phyloP scores from a whole-genome alignment of 805 yeast species.

The Candida jianshihensis region DNA sequence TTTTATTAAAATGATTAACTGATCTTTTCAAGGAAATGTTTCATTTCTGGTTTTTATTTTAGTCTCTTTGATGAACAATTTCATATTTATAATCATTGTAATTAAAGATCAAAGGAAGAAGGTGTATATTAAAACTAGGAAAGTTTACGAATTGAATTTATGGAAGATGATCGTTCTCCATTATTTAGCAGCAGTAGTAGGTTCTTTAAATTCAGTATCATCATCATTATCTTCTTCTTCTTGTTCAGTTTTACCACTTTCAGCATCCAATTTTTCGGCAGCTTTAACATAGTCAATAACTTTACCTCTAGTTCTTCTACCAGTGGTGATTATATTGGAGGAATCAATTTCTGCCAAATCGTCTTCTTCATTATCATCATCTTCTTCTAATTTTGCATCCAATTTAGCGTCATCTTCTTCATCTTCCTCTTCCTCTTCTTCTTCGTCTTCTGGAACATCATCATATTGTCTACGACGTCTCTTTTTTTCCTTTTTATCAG shows the following conservation, averaged over 20 bases:
- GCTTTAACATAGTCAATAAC: constrained; percentile 81
- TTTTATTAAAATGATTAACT: too few relatives aligned
- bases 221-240: constrained; percentile 43
- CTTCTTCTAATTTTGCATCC: constrained; percentile 34
- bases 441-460: constrained; percentile 51
- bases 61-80: too few relatives aligned
- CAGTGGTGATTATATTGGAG: constrained; percentile 74
- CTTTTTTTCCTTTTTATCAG: constrained; percentile 37
- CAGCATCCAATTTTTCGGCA: constrained; percentile 55
- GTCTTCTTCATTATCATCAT: constrained; percentile 68
- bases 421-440: constrained; percentile 25
- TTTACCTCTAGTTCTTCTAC: constrained; percentile 87
- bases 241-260: constrained; percentile 33
- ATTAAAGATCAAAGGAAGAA: too few relatives aligned
- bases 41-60: too few relatives aligned
- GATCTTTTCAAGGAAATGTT: too few relatives aligned
- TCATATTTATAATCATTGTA: too few relatives aligned
- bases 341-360: constrained; percentile 75
- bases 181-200: constrained; percentile 12
- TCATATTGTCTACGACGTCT: constrained; percentile 56
- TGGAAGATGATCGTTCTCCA: too few relatives aligned
- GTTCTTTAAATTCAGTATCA: constrained; percentile 45
- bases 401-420: constrained; percentile 48
- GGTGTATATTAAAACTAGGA: too few relatives aligned
- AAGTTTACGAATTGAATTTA: too few relatives aligned